phyloP scores from a whole-genome alignment of 1,139 yeast species.

The Diutina sp. region DNA sequence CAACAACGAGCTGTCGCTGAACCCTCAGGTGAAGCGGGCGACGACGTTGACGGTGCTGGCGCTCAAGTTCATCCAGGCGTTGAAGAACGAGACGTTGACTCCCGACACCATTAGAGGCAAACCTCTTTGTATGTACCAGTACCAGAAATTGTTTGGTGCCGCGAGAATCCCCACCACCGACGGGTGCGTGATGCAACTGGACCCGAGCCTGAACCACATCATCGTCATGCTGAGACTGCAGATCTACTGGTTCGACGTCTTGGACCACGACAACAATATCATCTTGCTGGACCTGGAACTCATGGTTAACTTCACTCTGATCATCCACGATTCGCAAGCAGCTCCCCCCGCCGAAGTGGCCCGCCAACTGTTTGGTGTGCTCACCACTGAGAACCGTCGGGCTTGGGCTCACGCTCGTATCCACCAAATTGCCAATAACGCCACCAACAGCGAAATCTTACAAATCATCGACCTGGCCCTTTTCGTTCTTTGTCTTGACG shows the following conservation, averaged over 20 bases:
- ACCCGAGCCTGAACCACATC: constrained; percentile 61
- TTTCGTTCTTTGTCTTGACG: constrained; percentile 73
- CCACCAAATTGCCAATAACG: constrained; percentile 23
- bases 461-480: constrained; percentile 69
- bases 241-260: constrained; percentile 87
- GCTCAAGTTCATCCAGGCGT: constrained; percentile 65
- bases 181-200: constrained; percentile 82
- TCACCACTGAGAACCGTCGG: constrained; percentile 80
- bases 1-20: constrained; percentile 43
- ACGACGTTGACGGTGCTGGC: constrained; percentile 71
- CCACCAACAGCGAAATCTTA: constrained; percentile 55
- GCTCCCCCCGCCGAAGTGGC: constrained; percentile 59
- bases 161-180: constrained; percentile 68
- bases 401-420: constrained; percentile 71
- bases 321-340: constrained; percentile 55
- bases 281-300: constrained; percentile 64
- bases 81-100: constrained; percentile 63
- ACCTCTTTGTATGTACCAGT: constrained; percentile 82
- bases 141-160: constrained; percentile 73
- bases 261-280: constrained; percentile 59
- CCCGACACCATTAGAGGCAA: constrained; percentile 47
- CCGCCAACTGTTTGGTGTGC: constrained; percentile 74
- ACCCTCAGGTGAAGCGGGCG: constrained; percentile 67
- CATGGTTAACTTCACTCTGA: constrained; percentile 61
- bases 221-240: constrained; percentile 80